Evolutionary conservation across 176 grass and related monocot genomes (phyloP).

Genomic region (Pharus latifolius): DNA sequence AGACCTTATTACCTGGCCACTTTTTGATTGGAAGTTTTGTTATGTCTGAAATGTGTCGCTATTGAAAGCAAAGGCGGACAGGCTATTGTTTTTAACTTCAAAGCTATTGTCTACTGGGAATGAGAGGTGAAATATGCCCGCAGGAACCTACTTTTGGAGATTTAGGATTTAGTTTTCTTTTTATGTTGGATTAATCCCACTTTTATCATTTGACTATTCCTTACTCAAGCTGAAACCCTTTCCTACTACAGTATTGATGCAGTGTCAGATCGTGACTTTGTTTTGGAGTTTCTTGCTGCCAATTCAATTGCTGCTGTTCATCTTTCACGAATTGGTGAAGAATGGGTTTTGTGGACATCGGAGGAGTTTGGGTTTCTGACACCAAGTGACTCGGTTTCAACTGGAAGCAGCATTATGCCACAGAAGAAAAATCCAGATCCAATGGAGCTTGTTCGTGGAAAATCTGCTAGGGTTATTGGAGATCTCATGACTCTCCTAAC

Average conservation of each 20-base stretch:
- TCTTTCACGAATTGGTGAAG: constrained; percentile 93
- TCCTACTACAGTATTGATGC: constrained; percentile 72
- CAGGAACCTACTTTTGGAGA: background rate
- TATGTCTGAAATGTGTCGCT: no score
- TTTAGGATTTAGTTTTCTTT: background rate
- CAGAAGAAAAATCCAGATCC: constrained; percentile 95
- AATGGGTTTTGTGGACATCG: constrained; percentile 99
- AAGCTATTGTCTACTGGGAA: no score
- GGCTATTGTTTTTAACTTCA: no score
- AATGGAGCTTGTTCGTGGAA: constrained; percentile 94
- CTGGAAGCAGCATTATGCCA: constrained; percentile 89
- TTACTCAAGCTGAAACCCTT: background rate
- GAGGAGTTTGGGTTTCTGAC: constrained; percentile 90
- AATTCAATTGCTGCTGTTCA: constrained; percentile 86
- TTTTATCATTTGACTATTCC: constrained; percentile 10
- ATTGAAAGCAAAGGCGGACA: no score
- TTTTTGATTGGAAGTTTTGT: no score
- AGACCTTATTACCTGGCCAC: background rate
- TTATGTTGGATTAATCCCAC: background rate
- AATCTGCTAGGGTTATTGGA: constrained; percentile 89
- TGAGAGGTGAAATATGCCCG: no score
- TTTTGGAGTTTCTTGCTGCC: constrained; percentile 81
- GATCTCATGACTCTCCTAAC: constrained; percentile 78
- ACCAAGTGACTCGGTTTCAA: constrained; percentile 64
- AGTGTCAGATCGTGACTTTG: constrained; percentile 96